These are phyloP conservation scores for Leucosporidium yakuticum DNA, from an alignment of 768 basidiomycete species.

Conservation along the genomic window DNA sequence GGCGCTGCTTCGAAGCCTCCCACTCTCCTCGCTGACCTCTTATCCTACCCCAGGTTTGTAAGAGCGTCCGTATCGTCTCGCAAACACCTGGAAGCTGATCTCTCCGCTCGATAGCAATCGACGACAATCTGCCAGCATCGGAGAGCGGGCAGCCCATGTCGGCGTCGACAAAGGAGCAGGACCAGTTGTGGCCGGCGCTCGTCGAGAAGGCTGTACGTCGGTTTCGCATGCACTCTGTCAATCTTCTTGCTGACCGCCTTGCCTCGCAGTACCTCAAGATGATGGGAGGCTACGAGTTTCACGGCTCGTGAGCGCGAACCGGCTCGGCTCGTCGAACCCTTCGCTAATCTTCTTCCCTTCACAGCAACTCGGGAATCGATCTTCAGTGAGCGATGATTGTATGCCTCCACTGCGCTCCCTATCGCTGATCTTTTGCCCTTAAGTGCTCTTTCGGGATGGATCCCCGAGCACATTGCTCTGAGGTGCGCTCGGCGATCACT, in stretches of 20 bases:
- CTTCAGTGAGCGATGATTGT: conserved; percentile 6
- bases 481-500: background rate
- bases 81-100: too few species aligned
- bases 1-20: background rate
- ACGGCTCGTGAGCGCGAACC: conserved; percentile 22
- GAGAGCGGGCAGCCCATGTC: background rate
- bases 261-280: conserved; percentile 20
- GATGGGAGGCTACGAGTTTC: conserved; percentile 28
- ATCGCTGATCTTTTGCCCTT: background rate
- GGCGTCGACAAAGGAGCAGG: background rate
- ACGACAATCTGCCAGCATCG: conserved; percentile 13
- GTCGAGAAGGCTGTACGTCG: conserved; percentile 31
- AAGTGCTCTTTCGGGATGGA: conserved; percentile 29
- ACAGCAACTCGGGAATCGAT: conserved; percentile 31
- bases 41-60: background rate
- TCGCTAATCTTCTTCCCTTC: background rate
- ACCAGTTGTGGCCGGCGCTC: conserved; percentile 27
- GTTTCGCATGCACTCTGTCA: too few species aligned
- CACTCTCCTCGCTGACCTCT: background rate
- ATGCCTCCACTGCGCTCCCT: background rate
- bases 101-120: conserved; percentile 13
- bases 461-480: conserved; percentile 21
- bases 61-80: background rate
- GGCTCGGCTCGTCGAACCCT: background rate
- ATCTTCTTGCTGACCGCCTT: background rate